Conservation (phyloP, 371 early-diverging fungal species). For the Encephalitozoon cuniculi region DNA sequence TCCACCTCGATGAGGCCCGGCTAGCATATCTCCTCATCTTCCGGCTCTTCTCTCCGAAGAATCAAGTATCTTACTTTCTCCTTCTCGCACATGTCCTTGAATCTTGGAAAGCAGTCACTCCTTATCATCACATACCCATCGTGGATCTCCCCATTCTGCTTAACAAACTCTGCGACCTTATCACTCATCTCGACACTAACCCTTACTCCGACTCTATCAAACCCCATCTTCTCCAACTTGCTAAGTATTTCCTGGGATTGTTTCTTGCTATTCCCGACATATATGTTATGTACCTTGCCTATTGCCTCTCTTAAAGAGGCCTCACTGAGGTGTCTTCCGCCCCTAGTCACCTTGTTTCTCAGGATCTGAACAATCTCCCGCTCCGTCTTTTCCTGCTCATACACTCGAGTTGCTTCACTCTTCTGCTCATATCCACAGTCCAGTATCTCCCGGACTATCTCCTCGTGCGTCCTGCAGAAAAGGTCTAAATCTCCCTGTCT, state of each 20-base stretch:
- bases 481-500: slow-evolving; percentile 20
- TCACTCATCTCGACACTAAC: slow-evolving; percentile 13
- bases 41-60: slow-evolving; percentile 21
- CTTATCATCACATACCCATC: background rate
- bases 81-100: slow-evolving; percentile 5
- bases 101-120: slow-evolving; percentile 22
- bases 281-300: slow-evolving; percentile 24
- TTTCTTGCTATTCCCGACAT: slow-evolving; percentile 32
- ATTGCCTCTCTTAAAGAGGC: slow-evolving; percentile 28
- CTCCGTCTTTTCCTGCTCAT: slow-evolving; percentile 44
- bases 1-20: background rate
- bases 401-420: slow-evolving; percentile 43
- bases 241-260: slow-evolving; percentile 51
- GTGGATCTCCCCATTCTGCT: background rate
- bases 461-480: slow-evolving; percentile 4
- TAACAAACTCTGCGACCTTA: background rate
- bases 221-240: slow-evolving; percentile 48
- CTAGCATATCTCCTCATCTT: slow-evolving; percentile 40
- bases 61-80: slow-evolving; percentile 17
- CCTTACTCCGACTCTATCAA: slow-evolving; percentile 33
- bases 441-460: slow-evolving; percentile 51
- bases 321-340: slow-evolving; percentile 4
- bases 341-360: slow-evolving; percentile 29
- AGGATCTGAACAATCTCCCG: slow-evolving; percentile 47
- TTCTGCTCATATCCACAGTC: slow-evolving; percentile 51